A percentile compares a stretch with the other conserved stretches of the same genome.
phyloP scores from a whole-genome alignment of 2,329 filamentous ascomycete genomes.

The Tolypocladium sp. region DNA sequence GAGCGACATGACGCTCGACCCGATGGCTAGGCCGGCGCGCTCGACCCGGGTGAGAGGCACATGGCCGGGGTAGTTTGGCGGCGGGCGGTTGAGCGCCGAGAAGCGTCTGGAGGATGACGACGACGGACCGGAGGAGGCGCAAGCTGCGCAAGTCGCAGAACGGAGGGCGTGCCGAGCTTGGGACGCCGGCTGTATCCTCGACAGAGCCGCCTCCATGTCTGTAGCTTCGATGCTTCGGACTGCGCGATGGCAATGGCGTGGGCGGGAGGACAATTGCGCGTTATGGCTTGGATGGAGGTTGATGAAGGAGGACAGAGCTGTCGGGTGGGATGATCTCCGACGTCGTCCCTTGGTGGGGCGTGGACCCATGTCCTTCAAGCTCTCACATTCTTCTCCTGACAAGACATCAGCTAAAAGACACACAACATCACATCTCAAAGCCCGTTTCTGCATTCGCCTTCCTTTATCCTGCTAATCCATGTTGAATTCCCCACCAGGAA shows the following conservation, averaged over 20 bases:
- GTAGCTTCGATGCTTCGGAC: neutral
- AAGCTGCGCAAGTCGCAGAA: slow-evolving; percentile 11
- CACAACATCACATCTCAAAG: neutral
- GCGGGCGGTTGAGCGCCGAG: slow-evolving; percentile 76
- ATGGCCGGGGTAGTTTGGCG: slow-evolving; percentile 85
- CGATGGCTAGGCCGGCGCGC: slow-evolving; percentile 59
- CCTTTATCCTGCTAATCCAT: too few species aligned
- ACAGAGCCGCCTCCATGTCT: slow-evolving; percentile 15
- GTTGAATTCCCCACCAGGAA: too few species aligned
- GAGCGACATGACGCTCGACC: slow-evolving; percentile 53
- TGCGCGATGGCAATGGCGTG: neutral
- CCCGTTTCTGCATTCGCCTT: too few species aligned
- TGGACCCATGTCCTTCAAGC: neutral
- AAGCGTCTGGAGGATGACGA: slow-evolving; percentile 35
- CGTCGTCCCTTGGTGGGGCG: neutral
- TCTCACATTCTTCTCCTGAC: neutral
- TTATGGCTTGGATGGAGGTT: neutral
- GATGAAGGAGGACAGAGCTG: neutral
- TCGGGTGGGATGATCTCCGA: neutral
- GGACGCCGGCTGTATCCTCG: slow-evolving; percentile 10
- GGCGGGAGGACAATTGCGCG: neutral
- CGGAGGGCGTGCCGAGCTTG: slow-evolving; percentile 9
- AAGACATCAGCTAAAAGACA: neutral
- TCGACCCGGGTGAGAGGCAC: slow-evolving; percentile 76
- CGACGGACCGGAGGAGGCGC: neutral